These are phyloP conservation scores for Rhodomyrtus psidioides DNA, from an alignment of 441 rosid species.

Conservation along the genomic window DNA sequence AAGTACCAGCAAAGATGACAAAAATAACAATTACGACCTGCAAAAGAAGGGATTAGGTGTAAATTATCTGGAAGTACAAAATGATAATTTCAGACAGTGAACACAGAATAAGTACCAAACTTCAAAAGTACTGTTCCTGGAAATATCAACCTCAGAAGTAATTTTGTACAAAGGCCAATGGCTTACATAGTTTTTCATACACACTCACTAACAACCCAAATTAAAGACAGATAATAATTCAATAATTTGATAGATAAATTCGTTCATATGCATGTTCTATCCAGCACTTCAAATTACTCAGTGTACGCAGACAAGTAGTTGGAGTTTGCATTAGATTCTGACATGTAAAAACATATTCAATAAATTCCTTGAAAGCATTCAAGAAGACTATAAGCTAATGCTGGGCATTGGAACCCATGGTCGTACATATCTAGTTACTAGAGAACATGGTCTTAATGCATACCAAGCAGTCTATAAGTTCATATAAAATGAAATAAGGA, in stretches of 20 bases:
- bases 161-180: background rate
- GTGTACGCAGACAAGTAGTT: background rate
- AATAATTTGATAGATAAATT: background rate
- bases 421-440: background rate
- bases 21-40: constrained; percentile 78
- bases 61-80: background rate
- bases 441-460: background rate
- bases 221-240: background rate
- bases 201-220: background rate
- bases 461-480: background rate
- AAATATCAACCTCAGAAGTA: background rate
- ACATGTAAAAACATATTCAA: background rate
- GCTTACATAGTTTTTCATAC: background rate
- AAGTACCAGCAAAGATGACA: constrained; percentile 72
- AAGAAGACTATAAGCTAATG: background rate
- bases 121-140: background rate
- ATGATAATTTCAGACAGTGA: background rate
- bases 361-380: background rate
- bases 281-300: background rate
- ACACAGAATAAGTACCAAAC: background rate
- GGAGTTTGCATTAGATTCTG: background rate
- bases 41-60: constrained; percentile 4
- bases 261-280: background rate
- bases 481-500: background rate
- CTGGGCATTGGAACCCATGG: background rate